These are phyloP conservation scores for Mycocentrospora acerina DNA, from an alignment of 2,329 filamentous ascomycete genomes.

Conservation along the genomic window DNA sequence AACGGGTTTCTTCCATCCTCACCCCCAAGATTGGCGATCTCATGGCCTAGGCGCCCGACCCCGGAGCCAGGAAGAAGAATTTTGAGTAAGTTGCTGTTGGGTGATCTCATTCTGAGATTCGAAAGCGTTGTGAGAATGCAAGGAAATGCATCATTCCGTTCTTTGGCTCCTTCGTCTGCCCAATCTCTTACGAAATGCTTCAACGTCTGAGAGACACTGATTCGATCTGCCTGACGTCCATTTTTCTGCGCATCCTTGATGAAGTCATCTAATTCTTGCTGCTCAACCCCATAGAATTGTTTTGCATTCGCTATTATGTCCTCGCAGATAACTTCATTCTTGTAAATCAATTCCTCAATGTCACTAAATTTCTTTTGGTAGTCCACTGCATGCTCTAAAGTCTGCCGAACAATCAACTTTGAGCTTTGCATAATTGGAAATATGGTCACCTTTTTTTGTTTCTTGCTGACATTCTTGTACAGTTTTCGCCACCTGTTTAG, in stretches of 20 bases:
- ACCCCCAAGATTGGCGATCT: slow-evolving; percentile 48
- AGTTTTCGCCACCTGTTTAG: slow-evolving; percentile 23
- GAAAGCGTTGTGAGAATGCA: slow-evolving; percentile 35
- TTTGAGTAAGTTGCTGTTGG: slow-evolving; percentile 25
- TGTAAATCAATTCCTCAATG: slow-evolving; percentile 46
- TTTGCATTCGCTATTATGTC: slow-evolving; percentile 50
- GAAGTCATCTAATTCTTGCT: slow-evolving; percentile 50
- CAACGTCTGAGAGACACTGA: slow-evolving; percentile 55
- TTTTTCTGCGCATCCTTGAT: slow-evolving; percentile 43
- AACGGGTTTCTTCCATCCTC: slow-evolving; percentile 15
- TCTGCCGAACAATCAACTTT: slow-evolving; percentile 6
- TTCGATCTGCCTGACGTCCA: slow-evolving; percentile 44
- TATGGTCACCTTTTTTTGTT: slow-evolving; percentile 22
- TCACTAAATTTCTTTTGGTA: slow-evolving; percentile 48
- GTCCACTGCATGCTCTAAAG: slow-evolving; percentile 17
- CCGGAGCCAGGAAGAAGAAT: slow-evolving; percentile 57
- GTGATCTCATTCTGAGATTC: background rate
- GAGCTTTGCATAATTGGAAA: no score
- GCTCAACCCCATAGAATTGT: slow-evolving; percentile 49
- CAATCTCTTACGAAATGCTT: slow-evolving; percentile 63
- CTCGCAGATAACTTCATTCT: slow-evolving; percentile 51
- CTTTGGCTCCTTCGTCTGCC: slow-evolving; percentile 51
- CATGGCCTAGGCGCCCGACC: slow-evolving; percentile 55
- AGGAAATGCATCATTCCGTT: slow-evolving; percentile 47
- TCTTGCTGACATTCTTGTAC: slow-evolving; percentile 23